Evolutionary conservation across 805 yeast species (phyloP), one percentile per base, ranked within the genome.

Genomic region (Saturnispora dispora): DNA sequence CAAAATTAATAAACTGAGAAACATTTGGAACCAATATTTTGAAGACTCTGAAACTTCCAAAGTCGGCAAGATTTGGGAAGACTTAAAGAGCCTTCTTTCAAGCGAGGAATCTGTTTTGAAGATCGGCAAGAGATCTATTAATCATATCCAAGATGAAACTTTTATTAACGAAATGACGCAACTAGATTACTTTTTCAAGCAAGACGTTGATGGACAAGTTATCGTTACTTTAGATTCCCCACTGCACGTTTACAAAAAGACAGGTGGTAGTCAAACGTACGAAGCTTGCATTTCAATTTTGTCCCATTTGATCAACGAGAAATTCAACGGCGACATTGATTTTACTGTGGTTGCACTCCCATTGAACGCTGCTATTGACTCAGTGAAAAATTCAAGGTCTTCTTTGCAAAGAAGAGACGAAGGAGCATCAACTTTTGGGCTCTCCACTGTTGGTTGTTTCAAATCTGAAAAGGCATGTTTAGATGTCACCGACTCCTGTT

Each of bases 131-230:
- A 59, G 65, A 56, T 61, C 61, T 5, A 50, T 67, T 53, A 46
- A 63, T 46, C 59, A 67, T 41, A 69, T 76, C 51, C 72, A 69
- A 58, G 80, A 77, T 57, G 70, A 72, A 55, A 57, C 64, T n/a
- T 77, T 71, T 62, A 73, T 76, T 53, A 71, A 65, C 51, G 82
- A 78, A 58, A 57, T 77, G 51, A 65, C 75, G 40, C 81, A 77
- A 60, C 63, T 77, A 56, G 67, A 71, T 20, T 75, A 69, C 55
- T 64, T 76, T 50, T 60, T 67, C 17, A 60, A 62, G 22, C 48
- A 57, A 13, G 47, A 48, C 18, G 18, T 54, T 9, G 57, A 59
- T 23, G 63, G 58, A 15, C 58, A 66, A 25, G 59, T 73, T 4
- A 61, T 73, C 10, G 60, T 74, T 47, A 69, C 72, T 48, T 64